A percentile compares a stretch with the other conserved stretches of the same genome.
Conservation (phyloP, 1,284 basidiomycete species). For the Puccinia horiana region DNA sequence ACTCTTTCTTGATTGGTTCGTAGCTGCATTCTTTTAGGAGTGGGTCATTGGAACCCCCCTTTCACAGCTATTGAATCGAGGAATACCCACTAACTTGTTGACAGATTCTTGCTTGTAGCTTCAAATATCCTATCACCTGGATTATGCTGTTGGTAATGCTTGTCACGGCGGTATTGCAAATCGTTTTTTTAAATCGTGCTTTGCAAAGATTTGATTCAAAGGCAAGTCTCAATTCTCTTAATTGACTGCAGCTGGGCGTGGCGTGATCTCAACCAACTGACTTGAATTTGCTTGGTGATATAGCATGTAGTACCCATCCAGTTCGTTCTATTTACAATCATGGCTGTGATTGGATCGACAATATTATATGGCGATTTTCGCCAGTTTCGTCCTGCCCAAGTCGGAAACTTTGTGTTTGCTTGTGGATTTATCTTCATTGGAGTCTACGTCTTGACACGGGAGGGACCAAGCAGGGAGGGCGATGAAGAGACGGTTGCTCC, state of each 20-base stretch:
- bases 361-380: conserved; percentile 92
- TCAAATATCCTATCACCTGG: conserved; percentile 56
- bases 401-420: conserved; percentile 82
- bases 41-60: conserved; percentile 69
- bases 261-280: conserved; percentile 47
- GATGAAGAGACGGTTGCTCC: neutral
- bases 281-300: neutral
- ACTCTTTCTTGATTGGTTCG: conserved; percentile 73
- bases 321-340: conserved; percentile 75
- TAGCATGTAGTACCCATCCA: conserved; percentile 88
- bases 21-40: conserved; percentile 65
- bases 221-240: conserved; percentile 1
- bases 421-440: conserved; percentile 79
- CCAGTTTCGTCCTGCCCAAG: conserved; percentile 64
- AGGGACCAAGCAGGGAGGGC: neutral
- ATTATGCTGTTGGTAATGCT: conserved; percentile 67
- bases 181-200: conserved; percentile 79
- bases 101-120: conserved; percentile 26
- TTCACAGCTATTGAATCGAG: too few relatives aligned
- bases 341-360: conserved; percentile 86
- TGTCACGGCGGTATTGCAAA: conserved; percentile 81
- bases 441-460: conserved; percentile 67
- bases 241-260: conserved; percentile 25
- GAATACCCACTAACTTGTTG: neutral
- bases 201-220: conserved; percentile 56